Base-by-base conservation (phyloP, 441 rosid species). In the Pelargonium hybrid region DNA sequence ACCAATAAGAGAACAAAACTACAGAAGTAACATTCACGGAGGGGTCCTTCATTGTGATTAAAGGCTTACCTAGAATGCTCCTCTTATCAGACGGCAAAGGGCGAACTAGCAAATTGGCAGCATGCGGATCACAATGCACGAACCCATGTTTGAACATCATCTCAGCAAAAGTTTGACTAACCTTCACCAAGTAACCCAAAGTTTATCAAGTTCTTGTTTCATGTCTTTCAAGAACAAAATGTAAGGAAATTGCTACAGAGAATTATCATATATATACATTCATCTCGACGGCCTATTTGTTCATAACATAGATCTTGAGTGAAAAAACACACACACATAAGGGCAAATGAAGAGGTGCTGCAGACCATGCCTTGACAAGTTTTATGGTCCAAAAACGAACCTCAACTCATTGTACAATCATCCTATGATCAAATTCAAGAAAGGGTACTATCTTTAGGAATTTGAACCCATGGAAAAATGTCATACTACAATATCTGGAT, bases 81-180 rank as follows among this genome's bases (percentile, higher is more conserved):
- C 66, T 73, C 78, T 75, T 82, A 18, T 86, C 82, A 65, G 81
- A 85, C 77, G 97, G 93, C 76, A 86, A 69, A 69, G 93, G 90
- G 69, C 97, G 95, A 75, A 93, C 84, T 4, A 93, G 81, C 84
- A 93, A 75, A 80, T 93, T 93, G 66, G 98, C 96, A 66, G 96
- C 97, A 75, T 93, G 98, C n/a, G 98, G 98, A 47, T 93, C 98
- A 81, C 98, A 93, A 71, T 93, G 98, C 78, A 91, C 96, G 77
- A 93, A 93, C 8, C 97, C 98, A 78, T 93, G 97, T 80, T 84
- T 93, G 78, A 91, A 93, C 86, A 89, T 93, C 98, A 93, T 93
- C 81, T 93, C 97, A 67, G 97, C 95, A 84, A 93, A 93, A 59
- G 87, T 79, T 76, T 84, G 88, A 83, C 90, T 91, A 66, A 91